Evolutionary conservation across 306 rosid species (phyloP), one percentile per base, ranked within the genome.

Genomic region (Spatholobus suberectus): DNA sequence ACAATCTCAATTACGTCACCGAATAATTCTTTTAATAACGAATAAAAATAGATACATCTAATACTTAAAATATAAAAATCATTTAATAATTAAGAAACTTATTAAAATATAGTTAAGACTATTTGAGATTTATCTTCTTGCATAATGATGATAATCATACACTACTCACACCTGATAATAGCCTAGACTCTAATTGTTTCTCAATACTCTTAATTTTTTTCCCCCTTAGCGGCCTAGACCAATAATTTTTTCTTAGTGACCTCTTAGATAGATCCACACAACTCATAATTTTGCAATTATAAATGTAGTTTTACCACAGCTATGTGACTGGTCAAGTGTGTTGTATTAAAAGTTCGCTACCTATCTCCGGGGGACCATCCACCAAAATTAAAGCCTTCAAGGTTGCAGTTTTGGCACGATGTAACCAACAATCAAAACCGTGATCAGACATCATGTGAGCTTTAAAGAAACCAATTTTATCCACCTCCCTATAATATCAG

Each of bases 371-470:
- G 85, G 88, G 85, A 81, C 88, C 85, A 62, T 62, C 2, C 65
- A 13, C 5, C 8, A 58, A 66, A 54, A 81, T 57, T 37, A 73
- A 81, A 38, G 77, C 18, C 69, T 55, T 15, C 72, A 75, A 69
- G 38, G 41, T 70, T 46, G 51, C 14, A 14, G 72, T 27, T 18
- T 76, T 15, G 77, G 77, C 78, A 65, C 51, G 35, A 49, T 62
- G 37, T 8, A 81, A 77, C 41, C 61, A 74, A 21, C 67, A 43
- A 80, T 70, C 40, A 76, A n/a, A 70, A 83, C 18, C 72, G 23
- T 54, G 84, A 37, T 58, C 62, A 73, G 79, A 44, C 29, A 73
- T 80, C 78, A 70, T 69, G 85, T 86, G 80, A 86, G 18, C 72
- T 52, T 34, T 70, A 9, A 86, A 79, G n/a, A 58, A 75, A 75